These are phyloP conservation scores for Alisma plantagoaquatica DNA, from an alignment of 106 monocot genomes.

Conservation along the genomic window DNA sequence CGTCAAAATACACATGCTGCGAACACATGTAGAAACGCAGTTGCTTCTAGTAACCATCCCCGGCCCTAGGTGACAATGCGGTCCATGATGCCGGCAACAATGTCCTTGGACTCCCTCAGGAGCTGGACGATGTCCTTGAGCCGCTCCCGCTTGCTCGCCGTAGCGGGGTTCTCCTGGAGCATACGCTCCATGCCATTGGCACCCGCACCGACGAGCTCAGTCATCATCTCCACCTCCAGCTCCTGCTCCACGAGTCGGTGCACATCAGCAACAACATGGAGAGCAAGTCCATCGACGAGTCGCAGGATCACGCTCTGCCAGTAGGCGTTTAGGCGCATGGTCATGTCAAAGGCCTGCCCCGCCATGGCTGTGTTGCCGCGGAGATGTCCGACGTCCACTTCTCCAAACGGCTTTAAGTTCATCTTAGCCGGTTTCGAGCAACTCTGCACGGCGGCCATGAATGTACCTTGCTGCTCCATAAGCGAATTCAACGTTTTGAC, in stretches of 20 bases:
- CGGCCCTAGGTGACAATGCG: background rate
- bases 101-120: conserved; percentile 37
- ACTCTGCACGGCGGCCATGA: background rate
- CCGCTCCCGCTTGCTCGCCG: conserved; percentile 36
- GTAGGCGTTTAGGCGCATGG: conserved; percentile 1
- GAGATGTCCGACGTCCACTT: conserved; percentile 2
- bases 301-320: conserved; percentile 1
- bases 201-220: conserved; percentile 19
- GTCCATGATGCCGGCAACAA: conserved; percentile 37
- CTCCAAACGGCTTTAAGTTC: background rate
- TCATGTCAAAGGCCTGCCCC: conserved; percentile 6
- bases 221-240: conserved; percentile 21
- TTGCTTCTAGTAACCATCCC: no score
- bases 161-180: conserved; percentile 33
- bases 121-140: conserved; percentile 40
- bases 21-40: no score
- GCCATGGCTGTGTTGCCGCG: background rate
- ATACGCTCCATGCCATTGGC: conserved; percentile 20
- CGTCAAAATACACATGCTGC: no score
- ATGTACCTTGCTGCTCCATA: background rate
- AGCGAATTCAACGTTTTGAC: background rate
- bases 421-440: background rate
- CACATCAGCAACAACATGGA: background rate
- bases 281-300: background rate
- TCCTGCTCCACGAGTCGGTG: conserved; percentile 8